Conservation (phyloP, 192 early-diverging fungal genomes). For the Kappamyces sp. region DNA sequence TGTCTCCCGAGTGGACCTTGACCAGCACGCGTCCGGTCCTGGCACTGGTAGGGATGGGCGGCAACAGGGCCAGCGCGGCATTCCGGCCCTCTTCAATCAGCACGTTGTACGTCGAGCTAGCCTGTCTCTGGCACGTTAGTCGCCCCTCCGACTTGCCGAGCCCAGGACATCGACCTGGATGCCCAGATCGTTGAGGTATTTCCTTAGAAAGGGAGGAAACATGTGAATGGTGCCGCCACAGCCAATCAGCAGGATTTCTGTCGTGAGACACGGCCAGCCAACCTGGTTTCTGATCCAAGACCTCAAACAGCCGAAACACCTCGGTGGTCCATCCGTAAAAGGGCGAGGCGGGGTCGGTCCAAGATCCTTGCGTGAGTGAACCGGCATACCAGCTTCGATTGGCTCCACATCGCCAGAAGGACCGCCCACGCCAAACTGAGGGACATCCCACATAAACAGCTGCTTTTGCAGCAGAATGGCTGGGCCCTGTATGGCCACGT, state of each 20-base stretch:
- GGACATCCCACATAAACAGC: slow-evolving; percentile 44
- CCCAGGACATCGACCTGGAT: slow-evolving; percentile 44
- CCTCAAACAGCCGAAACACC: slow-evolving; percentile 36
- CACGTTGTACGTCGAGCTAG: slow-evolving; percentile 47
- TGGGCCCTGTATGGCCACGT: slow-evolving; percentile 27
- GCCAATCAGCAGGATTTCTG: slow-evolving; percentile 48
- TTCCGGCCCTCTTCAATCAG: slow-evolving; percentile 42
- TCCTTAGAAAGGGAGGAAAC: slow-evolving; percentile 30
- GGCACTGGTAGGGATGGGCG: slow-evolving; percentile 42
- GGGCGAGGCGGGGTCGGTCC: slow-evolving; percentile 25
- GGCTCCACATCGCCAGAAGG: slow-evolving; percentile 15
- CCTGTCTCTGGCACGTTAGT: slow-evolving; percentile 31
- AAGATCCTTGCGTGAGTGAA: neutral
- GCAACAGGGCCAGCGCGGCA: slow-evolving; percentile 39
- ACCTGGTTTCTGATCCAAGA: slow-evolving; percentile 36
- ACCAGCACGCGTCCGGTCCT: slow-evolving; percentile 40
- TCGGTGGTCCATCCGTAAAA: slow-evolving; percentile 43
- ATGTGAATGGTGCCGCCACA: slow-evolving; percentile 30
- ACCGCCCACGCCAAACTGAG: slow-evolving; percentile 44
- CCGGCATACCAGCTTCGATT: neutral
- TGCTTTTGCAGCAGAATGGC: slow-evolving; percentile 24
- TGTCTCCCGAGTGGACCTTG: no score
- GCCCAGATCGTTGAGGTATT: slow-evolving; percentile 39
- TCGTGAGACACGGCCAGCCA: neutral
- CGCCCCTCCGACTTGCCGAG: slow-evolving; percentile 30